These are phyloP conservation scores for Fusarium algeriense DNA, from an alignment of 2,329 filamentous ascomycete genomes.

Conservation along the genomic window DNA sequence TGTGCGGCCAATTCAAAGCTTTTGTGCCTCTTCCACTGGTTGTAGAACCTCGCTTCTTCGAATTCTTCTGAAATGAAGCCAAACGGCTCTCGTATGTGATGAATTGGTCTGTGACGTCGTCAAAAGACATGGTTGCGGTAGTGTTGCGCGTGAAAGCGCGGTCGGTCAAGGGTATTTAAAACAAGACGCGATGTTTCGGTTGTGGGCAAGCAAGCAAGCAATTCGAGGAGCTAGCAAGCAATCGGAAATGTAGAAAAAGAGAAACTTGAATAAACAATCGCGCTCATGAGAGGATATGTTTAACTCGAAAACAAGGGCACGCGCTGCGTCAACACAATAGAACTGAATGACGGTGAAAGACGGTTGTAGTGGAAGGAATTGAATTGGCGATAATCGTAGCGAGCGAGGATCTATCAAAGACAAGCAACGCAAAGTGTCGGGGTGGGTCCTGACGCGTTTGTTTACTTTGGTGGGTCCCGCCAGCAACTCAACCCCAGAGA, in stretches of 20 bases:
- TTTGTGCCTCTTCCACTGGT: conserved; percentile 66
- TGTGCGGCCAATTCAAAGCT: conserved; percentile 81
- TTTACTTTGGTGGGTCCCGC: conserved; percentile 49
- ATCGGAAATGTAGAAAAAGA: conserved; percentile 6
- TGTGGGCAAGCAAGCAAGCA: not conserved
- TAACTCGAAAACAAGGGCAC: conserved; percentile 8
- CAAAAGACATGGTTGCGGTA: conserved; percentile 48
- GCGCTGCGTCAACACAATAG: conserved; percentile 14
- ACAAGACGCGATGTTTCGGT: conserved; percentile 39
- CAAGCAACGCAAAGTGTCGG: conserved; percentile 23
- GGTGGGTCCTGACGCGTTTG: conserved; percentile 51
- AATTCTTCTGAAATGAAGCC: conserved; percentile 78
- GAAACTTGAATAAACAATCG: conserved; percentile 27
- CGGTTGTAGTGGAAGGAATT: conserved; percentile 38
- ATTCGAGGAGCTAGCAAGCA: conserved; percentile 14
- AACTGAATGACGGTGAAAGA: conserved; percentile 10
- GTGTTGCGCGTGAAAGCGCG: conserved; percentile 39
- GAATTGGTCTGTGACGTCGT: conserved; percentile 60
- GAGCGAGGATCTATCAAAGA: conserved; percentile 18
- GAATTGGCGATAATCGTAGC: conserved; percentile 28
- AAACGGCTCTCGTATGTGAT: conserved; percentile 81
- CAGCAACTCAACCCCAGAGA: conserved; percentile 23
- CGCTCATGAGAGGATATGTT: conserved; percentile 38
- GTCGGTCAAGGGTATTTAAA: conserved; percentile 27
- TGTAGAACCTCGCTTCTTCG: conserved; percentile 78